phyloP scores from a whole-genome alignment of 1,139 yeast genomes.

The Geotrichum restrictum region DNA sequence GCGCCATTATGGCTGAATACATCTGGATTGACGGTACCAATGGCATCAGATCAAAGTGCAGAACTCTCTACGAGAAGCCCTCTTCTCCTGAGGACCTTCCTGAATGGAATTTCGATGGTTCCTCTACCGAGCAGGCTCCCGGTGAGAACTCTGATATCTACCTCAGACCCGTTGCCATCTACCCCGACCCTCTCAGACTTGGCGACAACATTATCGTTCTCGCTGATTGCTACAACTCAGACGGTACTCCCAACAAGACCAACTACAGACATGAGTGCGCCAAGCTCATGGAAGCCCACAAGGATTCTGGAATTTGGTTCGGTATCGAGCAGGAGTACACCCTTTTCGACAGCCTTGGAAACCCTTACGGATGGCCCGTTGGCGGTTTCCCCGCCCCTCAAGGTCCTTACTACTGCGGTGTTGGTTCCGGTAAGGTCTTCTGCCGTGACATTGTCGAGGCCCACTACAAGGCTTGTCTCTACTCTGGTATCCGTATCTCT shows the following conservation, averaged over 20 bases:
- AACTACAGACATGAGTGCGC: slow-evolving; percentile 98
- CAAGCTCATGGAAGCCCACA: slow-evolving; percentile 90
- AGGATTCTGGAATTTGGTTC: slow-evolving; percentile 84
- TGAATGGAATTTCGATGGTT: slow-evolving; percentile 99
- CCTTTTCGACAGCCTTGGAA: slow-evolving; percentile 82
- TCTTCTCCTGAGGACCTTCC: slow-evolving; percentile 80
- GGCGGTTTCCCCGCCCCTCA: slow-evolving; percentile 99
- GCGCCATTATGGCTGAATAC: slow-evolving; percentile 88
- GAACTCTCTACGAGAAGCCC: slow-evolving; percentile 70
- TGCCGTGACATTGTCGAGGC: slow-evolving; percentile 99
- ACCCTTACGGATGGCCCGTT: slow-evolving; percentile 97
- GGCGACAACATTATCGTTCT: slow-evolving; percentile 95
- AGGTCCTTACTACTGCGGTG: slow-evolving; percentile 99
- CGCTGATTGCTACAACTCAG: slow-evolving; percentile 97
- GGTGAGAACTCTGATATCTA: slow-evolving; percentile 95
- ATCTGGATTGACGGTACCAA: slow-evolving; percentile 97
- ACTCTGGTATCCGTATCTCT: slow-evolving; percentile 82
- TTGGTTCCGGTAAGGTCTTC: slow-evolving; percentile 96
- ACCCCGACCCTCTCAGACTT: slow-evolving; percentile 95
- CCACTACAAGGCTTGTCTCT: slow-evolving; percentile 95
- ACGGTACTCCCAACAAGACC: slow-evolving; percentile 97
- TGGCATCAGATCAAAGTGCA: slow-evolving; percentile 88
- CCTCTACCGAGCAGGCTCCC: slow-evolving; percentile 97
- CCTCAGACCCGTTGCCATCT: slow-evolving; percentile 87
- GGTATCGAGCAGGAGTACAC: slow-evolving; percentile 99